Conservation (phyloP, 2,329 filamentous ascomycete species). For the Helminthosporium solani region DNA sequence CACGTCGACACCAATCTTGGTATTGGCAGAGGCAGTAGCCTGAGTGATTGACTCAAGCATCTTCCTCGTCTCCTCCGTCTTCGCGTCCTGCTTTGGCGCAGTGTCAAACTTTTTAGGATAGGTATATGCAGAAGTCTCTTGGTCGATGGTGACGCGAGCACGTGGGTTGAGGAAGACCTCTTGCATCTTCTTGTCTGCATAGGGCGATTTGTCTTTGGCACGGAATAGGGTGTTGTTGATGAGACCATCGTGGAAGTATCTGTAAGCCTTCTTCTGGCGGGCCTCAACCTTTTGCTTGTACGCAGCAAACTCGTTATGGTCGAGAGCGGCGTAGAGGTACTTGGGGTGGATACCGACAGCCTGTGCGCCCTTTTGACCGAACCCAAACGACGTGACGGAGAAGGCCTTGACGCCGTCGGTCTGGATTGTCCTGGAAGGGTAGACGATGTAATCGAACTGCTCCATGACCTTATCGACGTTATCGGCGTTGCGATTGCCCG, state of each 20-base stretch:
- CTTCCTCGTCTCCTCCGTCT: slow-evolving; percentile 64
- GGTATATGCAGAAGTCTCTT: slow-evolving; percentile 77
- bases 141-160: slow-evolving; percentile 79
- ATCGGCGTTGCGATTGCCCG: slow-evolving; percentile 96
- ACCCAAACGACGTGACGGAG: slow-evolving; percentile 97
- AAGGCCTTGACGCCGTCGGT: slow-evolving; percentile 98
- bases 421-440: slow-evolving; percentile 91
- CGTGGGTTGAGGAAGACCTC: slow-evolving; percentile 92
- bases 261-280: slow-evolving; percentile 97
- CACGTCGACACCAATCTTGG: slow-evolving; percentile 90
- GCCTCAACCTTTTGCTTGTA: slow-evolving; percentile 89
- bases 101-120: slow-evolving; percentile 58
- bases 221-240: slow-evolving; percentile 98
- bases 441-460: slow-evolving; percentile 96
- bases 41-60: slow-evolving; percentile 77
- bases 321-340: slow-evolving; percentile 93
- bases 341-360: slow-evolving; percentile 95
- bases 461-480: slow-evolving; percentile 97
- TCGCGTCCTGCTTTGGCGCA: slow-evolving; percentile 64
- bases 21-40: slow-evolving; percentile 58
- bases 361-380: slow-evolving; percentile 98
- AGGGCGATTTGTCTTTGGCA: slow-evolving; percentile 88
- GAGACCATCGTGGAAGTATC: slow-evolving; percentile 96
- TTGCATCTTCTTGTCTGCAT: slow-evolving; percentile 82
- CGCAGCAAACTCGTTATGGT: slow-evolving; percentile 74